Evolutionary conservation across 1,284 basidiomycete species (phyloP).

Genomic region (Leucocoprinus gongylophorus): DNA sequence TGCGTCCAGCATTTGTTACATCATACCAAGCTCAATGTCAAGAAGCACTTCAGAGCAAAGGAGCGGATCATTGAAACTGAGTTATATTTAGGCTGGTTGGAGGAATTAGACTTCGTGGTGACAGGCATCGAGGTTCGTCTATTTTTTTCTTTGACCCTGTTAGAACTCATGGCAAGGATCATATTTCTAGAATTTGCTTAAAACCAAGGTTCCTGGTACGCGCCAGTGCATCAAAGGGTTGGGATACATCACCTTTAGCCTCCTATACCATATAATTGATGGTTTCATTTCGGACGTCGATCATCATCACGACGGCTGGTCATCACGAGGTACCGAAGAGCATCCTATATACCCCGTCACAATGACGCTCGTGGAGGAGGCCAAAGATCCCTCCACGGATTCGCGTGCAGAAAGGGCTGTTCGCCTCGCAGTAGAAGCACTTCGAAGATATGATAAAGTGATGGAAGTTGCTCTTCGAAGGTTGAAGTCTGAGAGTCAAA

Average conservation of each 20-base stretch:
- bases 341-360: slow-evolving; percentile 27
- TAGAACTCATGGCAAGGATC: neutral
- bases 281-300: slow-evolving; percentile 36
- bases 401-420: slow-evolving; percentile 31
- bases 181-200: slow-evolving; percentile 25
- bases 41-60: slow-evolving; percentile 20
- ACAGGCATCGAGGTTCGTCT: slow-evolving; percentile 29
- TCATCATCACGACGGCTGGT: slow-evolving; percentile 35
- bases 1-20: slow-evolving; percentile 25
- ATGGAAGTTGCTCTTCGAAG: slow-evolving; percentile 29
- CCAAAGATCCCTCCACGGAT: slow-evolving; percentile 33
- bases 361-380: slow-evolving; percentile 37
- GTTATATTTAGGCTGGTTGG: slow-evolving; percentile 34
- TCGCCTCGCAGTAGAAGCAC: slow-evolving; percentile 25
- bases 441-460: slow-evolving; percentile 29
- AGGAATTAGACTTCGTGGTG: slow-evolving; percentile 31
- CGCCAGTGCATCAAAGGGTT: slow-evolving; percentile 28
- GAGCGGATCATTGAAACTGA: slow-evolving; percentile 31
- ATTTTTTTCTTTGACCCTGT: neutral
- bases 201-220: slow-evolving; percentile 29
- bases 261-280: slow-evolving; percentile 34
- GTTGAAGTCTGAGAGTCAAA: slow-evolving; percentile 33
- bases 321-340: slow-evolving; percentile 21
- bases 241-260: slow-evolving; percentile 31
- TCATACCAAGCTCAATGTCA: slow-evolving; percentile 25